Conservation (phyloP, 192 early-diverging fungal species). For the Lobosporangium transversale region DNA sequence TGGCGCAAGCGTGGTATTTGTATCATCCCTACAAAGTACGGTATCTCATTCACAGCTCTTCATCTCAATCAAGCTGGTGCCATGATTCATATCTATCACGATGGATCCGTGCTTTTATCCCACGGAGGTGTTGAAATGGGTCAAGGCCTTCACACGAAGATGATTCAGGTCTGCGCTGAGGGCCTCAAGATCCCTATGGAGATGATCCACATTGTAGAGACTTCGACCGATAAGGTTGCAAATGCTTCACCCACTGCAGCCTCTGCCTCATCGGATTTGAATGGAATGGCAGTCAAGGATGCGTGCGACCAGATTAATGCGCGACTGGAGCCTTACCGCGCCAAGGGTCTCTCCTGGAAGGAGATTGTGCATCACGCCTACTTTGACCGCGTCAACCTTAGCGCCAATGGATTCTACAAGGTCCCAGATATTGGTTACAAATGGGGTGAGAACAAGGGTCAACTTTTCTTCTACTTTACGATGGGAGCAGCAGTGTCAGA, state of each 20-base stretch:
- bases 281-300: conserved; percentile 83
- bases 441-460: conserved; percentile 76
- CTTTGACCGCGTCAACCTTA: conserved; percentile 80
- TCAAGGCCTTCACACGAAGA: conserved; percentile 91
- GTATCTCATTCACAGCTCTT: conserved; percentile 78
- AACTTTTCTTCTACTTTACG: conserved; percentile 85
- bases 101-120: conserved; percentile 83
- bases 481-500: conserved; percentile 83
- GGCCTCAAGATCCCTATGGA: conserved; percentile 76
- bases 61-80: conserved; percentile 87
- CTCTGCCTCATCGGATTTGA: conserved; percentile 81
- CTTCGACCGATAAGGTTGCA: conserved; percentile 78
- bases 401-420: conserved; percentile 86
- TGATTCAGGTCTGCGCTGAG: conserved; percentile 87
- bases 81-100: conserved; percentile 85
- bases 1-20: conserved; percentile 85
- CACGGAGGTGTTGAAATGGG: conserved; percentile 95
- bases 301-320: conserved; percentile 79
- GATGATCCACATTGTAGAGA: conserved; percentile 69
- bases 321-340: conserved; percentile 77
- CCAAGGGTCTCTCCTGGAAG: conserved; percentile 60
- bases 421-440: conserved; percentile 82
- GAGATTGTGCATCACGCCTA: conserved; percentile 73
- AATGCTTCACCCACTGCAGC: conserved; percentile 87
- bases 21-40: conserved; percentile 86